Evolutionary conservation across 148 eudicot genomes (phyloP), one percentile per base, ranked within the genome.

Genomic region (Vaccinium corymbosum): DNA sequence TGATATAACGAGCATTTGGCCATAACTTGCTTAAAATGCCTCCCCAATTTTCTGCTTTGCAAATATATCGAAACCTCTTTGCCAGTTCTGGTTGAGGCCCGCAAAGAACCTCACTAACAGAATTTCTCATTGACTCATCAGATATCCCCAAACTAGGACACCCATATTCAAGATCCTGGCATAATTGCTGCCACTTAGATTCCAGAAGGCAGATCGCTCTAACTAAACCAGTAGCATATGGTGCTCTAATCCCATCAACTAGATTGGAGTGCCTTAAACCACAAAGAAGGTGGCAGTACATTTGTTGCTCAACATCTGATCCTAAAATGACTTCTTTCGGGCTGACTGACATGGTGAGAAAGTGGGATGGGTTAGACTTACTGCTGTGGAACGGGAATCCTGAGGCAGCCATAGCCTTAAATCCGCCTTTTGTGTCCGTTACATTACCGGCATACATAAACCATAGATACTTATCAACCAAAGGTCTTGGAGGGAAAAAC

Each of bases 221-320:
- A 25, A 79, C 84, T 77, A 86, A 79, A 52, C 85, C 85, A 27
- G 48, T 49, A 79, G 88, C 88, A 86, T 86, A 86, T 3, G 88
- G 88, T 48, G 88, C 85, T 49, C 80, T 48, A 79, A 83, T 83
- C 29, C 79, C 70, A 79, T 86, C 88, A 51, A 86, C 71, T 13
- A 59, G 50, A 48, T 79, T 78, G 10, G 19, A 82, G 16, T 78
- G 62, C 73, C 89, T 82, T 46, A 88, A 88, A 79, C 90, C 91
- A 55, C 90, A 90, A 4, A 90, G 89, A 15, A 90, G 85, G 79
- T 90, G 91, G 73, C 90, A 90, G 46, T 86, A 88, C 86, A 88
- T 86, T 84, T 88, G 91, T n/a, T 88, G 90, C 73, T 86, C 84
- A 72, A 90, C 16, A 83, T 90, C 83, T 17, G 90, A 86, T 10